Percentiles rank a stretch among this genome's conserved stretches.
Evolutionary conservation across 192 early-diverging fungal species (phyloP).

Genomic region (Coemansia sp.): DNA sequence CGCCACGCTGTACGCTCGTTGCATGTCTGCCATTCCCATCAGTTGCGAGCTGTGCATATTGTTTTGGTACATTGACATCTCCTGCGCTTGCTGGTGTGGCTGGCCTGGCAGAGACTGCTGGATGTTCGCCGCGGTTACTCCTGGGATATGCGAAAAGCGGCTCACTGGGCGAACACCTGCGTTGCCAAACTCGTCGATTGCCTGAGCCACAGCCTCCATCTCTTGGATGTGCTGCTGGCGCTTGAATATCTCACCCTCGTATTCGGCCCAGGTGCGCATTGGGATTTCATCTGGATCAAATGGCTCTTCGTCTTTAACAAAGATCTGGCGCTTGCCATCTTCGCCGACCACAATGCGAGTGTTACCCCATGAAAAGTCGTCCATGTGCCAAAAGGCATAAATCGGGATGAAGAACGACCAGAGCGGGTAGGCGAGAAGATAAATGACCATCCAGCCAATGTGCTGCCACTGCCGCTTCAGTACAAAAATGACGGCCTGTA

Average conservation of each 20-base stretch:
- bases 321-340: conserved; percentile 61
- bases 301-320: conserved; percentile 67
- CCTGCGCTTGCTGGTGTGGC: too few relatives aligned
- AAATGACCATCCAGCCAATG: conserved; percentile 81
- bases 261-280: conserved; percentile 82
- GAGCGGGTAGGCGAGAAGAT: conserved; percentile 87
- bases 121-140: neutral
- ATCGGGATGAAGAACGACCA: conserved; percentile 90
- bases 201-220: conserved; percentile 29
- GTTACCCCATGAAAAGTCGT: conserved; percentile 98
- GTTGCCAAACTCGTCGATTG: conserved; percentile 38
- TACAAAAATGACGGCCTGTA: conserved; percentile 83
- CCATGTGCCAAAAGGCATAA: conserved; percentile 98
- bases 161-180: conserved; percentile 21
- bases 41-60: neutral
- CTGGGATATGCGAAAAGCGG: conserved; percentile 19
- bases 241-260: conserved; percentile 54
- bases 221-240: neutral
- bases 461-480: conserved; percentile 77
- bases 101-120: neutral
- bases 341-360: conserved; percentile 81
- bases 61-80: neutral
- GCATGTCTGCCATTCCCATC: neutral
- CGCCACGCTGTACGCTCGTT: conserved; percentile 16
- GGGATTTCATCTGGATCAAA: conserved; percentile 86